Evolutionary conservation across 495 filamentous ascomycete genomes (phyloP).

Genomic region (Polyplosphaeria fusca): DNA sequence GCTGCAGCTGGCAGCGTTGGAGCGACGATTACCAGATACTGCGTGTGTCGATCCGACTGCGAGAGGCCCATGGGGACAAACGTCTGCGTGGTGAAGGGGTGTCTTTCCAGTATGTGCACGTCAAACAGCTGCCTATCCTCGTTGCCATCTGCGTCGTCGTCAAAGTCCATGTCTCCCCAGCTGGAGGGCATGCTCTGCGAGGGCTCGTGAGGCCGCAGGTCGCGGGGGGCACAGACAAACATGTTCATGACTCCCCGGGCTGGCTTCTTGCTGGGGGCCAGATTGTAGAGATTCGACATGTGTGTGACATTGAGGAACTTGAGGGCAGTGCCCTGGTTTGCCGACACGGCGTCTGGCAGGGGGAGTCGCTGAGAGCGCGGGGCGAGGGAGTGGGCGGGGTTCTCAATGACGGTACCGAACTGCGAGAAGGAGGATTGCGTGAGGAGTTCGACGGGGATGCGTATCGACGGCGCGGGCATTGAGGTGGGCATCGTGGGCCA

Average conservation of each 20-base stretch:
- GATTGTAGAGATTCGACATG: conserved; percentile 62
- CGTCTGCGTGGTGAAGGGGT: conserved; percentile 90
- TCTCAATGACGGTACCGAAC: conserved; percentile 81
- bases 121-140: conserved; percentile 51
- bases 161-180: conserved; percentile 34
- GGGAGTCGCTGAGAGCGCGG: conserved; percentile 33
- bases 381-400: conserved; percentile 53
- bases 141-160: conserved; percentile 18
- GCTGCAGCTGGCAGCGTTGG: conserved; percentile 51
- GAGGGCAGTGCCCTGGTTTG: conserved; percentile 85
- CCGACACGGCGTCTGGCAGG: conserved; percentile 42
- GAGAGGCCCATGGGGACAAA: conserved; percentile 75
- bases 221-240: conserved; percentile 80
- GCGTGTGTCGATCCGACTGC: conserved; percentile 35
- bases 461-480: conserved; percentile 30
- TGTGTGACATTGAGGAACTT: conserved; percentile 80
- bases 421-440: conserved; percentile 63
- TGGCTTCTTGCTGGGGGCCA: conserved; percentile 60
- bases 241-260: conserved; percentile 71
- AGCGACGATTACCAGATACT: conserved; percentile 88
- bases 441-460: conserved; percentile 52
- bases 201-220: conserved; percentile 41
- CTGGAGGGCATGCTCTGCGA: conserved; percentile 32
- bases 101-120: conserved; percentile 79
- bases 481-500: conserved; percentile 35